These are phyloP conservation scores for Polysphondylium violaceum DNA, from an alignment of 78 protist genomes.

Conservation along the genomic window DNA sequence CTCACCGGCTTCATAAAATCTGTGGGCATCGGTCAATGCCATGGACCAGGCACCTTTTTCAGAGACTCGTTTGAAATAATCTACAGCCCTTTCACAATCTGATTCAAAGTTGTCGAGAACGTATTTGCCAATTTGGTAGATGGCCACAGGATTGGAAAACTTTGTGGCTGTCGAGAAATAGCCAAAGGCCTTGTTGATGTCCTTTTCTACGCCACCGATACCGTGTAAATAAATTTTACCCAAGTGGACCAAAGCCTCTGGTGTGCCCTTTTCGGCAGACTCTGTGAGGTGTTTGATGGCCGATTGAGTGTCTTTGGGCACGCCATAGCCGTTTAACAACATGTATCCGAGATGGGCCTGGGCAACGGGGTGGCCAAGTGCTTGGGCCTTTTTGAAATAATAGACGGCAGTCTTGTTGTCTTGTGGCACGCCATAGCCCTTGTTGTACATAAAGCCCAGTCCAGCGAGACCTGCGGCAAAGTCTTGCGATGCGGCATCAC, in stretches of 20 bases:
- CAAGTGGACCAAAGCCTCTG: constrained; percentile 69
- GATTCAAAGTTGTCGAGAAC: constrained; percentile 6
- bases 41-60: constrained; percentile 84
- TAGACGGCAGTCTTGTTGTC: constrained; percentile 70
- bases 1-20: constrained; percentile 73
- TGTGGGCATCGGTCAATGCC: constrained; percentile 70
- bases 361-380: constrained; percentile 57
- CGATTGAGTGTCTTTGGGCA: constrained; percentile 3
- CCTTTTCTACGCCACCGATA: background rate
- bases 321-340: constrained; percentile 81
- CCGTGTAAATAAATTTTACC: constrained; percentile 76
- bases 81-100: constrained; percentile 68
- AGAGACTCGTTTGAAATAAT: constrained; percentile 77
- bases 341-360: constrained; percentile 50
- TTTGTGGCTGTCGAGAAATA: constrained; percentile 53
- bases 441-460: constrained; percentile 82
- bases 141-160: constrained; percentile 66
- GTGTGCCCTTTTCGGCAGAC: constrained; percentile 71
- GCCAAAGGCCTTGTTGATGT: constrained; percentile 57
- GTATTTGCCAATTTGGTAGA: constrained; percentile 72
- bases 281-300: constrained; percentile 48
- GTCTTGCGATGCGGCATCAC: constrained; percentile 46
- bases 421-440: constrained; percentile 80
- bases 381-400: constrained; percentile 67
- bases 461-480: constrained; percentile 67